phyloP scores from a whole-genome alignment of 352 stramenopile species.

The Phytopythium boreale region DNA sequence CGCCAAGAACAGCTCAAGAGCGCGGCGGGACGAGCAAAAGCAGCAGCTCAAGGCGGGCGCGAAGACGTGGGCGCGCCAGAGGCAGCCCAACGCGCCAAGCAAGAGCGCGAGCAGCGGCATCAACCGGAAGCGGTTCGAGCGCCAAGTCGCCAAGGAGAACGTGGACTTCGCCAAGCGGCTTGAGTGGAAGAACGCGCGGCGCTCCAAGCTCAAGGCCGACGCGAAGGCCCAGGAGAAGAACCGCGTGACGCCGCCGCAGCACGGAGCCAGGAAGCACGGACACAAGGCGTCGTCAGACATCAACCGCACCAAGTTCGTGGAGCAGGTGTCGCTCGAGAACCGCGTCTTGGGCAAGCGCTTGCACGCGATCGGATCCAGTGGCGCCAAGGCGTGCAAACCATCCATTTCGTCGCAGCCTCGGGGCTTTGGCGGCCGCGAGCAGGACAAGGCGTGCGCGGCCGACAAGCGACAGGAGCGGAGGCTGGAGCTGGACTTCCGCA shows the following conservation, averaged over 20 bases:
- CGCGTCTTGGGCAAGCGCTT: slow-evolving; percentile 47
- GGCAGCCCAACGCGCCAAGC: background rate
- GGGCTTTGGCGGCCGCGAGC: slow-evolving; percentile 14
- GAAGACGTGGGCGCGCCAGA: background rate
- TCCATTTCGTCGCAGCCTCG: background rate
- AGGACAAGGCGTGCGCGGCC: slow-evolving; percentile 40
- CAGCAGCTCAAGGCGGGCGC: background rate
- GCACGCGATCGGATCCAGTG: slow-evolving; percentile 32
- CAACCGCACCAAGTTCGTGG: slow-evolving; percentile 56
- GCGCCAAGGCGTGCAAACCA: background rate
- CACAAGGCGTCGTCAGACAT: slow-evolving; percentile 61
- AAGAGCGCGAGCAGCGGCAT: slow-evolving; percentile 52
- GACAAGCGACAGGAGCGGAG: slow-evolving; percentile 39
- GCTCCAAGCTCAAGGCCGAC: slow-evolving; percentile 23
- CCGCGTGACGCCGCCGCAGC: slow-evolving; percentile 27
- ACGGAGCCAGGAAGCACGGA: slow-evolving; percentile 35
- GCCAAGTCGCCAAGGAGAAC: slow-evolving; percentile 57
- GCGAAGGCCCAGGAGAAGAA: slow-evolving; percentile 38
- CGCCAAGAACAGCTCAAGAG: background rate
- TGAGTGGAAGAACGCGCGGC: slow-evolving; percentile 33
- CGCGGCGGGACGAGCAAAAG: background rate
- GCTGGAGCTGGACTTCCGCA: slow-evolving; percentile 55
- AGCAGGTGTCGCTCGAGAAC: slow-evolving; percentile 53
- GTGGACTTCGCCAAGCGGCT: slow-evolving; percentile 49
- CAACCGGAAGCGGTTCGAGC: slow-evolving; percentile 52